A percentile compares a stretch with the other conserved stretches of the same genome.
These are phyloP conservation scores for Pichia ethanolica DNA, from an alignment of 805 yeast genomes.

Conservation along the genomic window DNA sequence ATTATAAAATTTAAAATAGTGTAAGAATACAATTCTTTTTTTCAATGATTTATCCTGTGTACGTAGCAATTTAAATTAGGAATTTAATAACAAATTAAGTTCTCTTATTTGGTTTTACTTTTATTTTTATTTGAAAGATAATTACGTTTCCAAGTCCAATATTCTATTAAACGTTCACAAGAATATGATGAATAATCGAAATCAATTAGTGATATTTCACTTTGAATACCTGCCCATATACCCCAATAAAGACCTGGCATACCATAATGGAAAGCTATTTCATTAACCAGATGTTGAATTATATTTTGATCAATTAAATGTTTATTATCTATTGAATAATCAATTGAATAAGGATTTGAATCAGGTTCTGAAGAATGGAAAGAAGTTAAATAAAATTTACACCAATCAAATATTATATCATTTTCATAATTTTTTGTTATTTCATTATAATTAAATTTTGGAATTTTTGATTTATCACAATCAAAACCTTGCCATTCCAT, in stretches of 20 bases:
- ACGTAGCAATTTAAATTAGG: too few species aligned
- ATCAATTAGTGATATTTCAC: slow-evolving; percentile 60
- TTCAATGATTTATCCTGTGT: too few species aligned
- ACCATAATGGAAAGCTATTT: slow-evolving; percentile 58
- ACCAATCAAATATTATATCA: slow-evolving; percentile 50
- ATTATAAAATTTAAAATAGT: too few species aligned
- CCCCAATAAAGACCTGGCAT: slow-evolving; percentile 85
- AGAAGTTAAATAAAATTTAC: slow-evolving; percentile 39
- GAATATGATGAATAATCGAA: slow-evolving; percentile 63
- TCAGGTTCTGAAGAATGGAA: slow-evolving; percentile 9
- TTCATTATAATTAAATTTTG: slow-evolving; percentile 19
- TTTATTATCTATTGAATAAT: slow-evolving; percentile 10
- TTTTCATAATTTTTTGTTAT: slow-evolving; percentile 29
- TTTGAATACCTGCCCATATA: slow-evolving; percentile 73
- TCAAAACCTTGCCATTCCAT: slow-evolving; percentile 81
- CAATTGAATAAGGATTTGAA: slow-evolving; percentile 2
- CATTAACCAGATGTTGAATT: slow-evolving; percentile 42
- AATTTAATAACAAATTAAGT: too few species aligned
- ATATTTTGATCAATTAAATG: background rate
- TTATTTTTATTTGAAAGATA: slow-evolving; percentile 11
- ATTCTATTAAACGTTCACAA: slow-evolving; percentile 52
- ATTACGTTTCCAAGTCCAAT: slow-evolving; percentile 56
- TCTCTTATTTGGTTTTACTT: too few species aligned
- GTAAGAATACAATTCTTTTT: too few species aligned
- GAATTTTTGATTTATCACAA: slow-evolving; percentile 55